Evolutionary conservation across 164 flowering plant genomes (phyloP), one percentile per base, ranked within the genome.

Genomic region (Protea cynaroides): DNA sequence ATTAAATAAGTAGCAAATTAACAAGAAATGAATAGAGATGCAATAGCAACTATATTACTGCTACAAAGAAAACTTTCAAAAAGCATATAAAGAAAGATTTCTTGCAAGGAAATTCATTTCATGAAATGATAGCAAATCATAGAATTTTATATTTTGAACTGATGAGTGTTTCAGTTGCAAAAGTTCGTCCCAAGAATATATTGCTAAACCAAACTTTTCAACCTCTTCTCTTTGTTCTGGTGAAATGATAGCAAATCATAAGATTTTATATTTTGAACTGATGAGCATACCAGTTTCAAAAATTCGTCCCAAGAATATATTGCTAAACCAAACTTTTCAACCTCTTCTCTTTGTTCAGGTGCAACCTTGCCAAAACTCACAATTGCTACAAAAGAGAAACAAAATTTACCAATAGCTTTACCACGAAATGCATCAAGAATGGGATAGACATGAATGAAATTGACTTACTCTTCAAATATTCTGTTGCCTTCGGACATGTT

Each of bases 331-430:
- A 69, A 78, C 65, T 82, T 83, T 65, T 70, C 84, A 75, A 76
- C 79, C 36, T 62, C 87, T 56, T 79, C 84, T 70, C 67, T 86
- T 66, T 92, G 90, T 65, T 84, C 89, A 63, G 76, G 51, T 40
- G 89, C 70, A 68, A 92, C 85, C 76, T 84, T 79, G 61, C 98
- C 97, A 75, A 95, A 95, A 84, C 99, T 94, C 73, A 94, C 97
- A 76, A 94, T 63, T 44, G 88, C 97, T 91, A 64, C 61, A 70
- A 18, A 59, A 52, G 6, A 53, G 0, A 61, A 47, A 47, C 17
- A 7, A 29, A 21, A 21, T 47, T 43, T 53, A 56, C 37, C 60
- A 66, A 14, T 36, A 56, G 11, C 15, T 66, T 12, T 22, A 46
- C 52, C 46, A 61, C 38, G n/a, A 12, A 10, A 7, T 44, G 44